Evolutionary conservation across 176 grass and related monocot species (phyloP).

Genomic region (Sorghum bicolor): Sorghum_bicolor_NCBIv3 NC_012877.2:2524501-2525000

Average conservation of each 20-base stretch:
- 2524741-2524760: slow-evolving; percentile 66
- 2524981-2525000: slow-evolving; percentile 70
- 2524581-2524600: slow-evolving; percentile 70
- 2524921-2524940: slow-evolving; percentile 67
- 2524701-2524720: slow-evolving; percentile 83
- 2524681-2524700: slow-evolving; percentile 84
- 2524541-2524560: slow-evolving; percentile 47
- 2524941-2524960: slow-evolving; percentile 80
- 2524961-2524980: slow-evolving; percentile 72
- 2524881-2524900: slow-evolving; percentile 88
- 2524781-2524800: slow-evolving; percentile 77
- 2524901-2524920: slow-evolving; percentile 67
- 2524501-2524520: slow-evolving; percentile 45
- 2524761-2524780: slow-evolving; percentile 82
- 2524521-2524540: slow-evolving; percentile 68
- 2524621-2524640: slow-evolving; percentile 69
- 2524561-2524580: slow-evolving; percentile 69
- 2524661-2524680: slow-evolving; percentile 49
- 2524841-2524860: slow-evolving; percentile 64
- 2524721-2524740: slow-evolving; percentile 59
- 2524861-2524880: slow-evolving; percentile 87
- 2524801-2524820: slow-evolving; percentile 58
- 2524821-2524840: slow-evolving; percentile 63
- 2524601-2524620: slow-evolving; percentile 55
- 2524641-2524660: slow-evolving; percentile 68